phyloP scores from a whole-genome alignment of 371 early-diverging fungal genomes.

The Sporodiniella umbellata region DNA sequence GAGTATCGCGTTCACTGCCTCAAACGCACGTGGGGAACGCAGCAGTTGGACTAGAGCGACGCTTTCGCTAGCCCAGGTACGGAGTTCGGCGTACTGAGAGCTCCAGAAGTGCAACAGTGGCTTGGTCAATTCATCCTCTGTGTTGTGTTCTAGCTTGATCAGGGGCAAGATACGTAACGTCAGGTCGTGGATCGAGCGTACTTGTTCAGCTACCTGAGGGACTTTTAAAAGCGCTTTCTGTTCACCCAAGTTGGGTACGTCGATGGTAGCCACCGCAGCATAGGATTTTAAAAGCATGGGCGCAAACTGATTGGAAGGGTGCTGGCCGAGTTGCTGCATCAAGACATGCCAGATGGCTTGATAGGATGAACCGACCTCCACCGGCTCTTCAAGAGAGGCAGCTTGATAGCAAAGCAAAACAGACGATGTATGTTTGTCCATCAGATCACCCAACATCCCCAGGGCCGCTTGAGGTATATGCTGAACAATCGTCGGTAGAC shows the following conservation, averaged over 20 bases:
- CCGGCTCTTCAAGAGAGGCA: not conserved
- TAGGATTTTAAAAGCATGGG: constrained; percentile 17
- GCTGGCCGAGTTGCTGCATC: not conserved
- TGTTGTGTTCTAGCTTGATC: not conserved
- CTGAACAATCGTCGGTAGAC: constrained; percentile 19
- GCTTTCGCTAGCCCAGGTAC: not conserved
- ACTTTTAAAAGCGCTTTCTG: not conserved
- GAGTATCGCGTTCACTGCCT: constrained; percentile 19
- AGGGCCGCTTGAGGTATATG: constrained; percentile 20
- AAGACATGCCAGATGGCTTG: constrained; percentile 14
- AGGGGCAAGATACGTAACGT: not conserved
- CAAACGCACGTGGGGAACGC: constrained; percentile 11
- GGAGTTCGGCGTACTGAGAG: constrained; percentile 15
- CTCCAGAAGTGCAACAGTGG: constrained; percentile 19
- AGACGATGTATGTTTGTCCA: constrained; percentile 14
- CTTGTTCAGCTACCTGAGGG: not conserved
- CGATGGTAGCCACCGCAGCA: constrained; percentile 19
- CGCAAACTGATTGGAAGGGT: not conserved
- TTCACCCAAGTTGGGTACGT: constrained; percentile 10
- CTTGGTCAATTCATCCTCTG: constrained; percentile 11
- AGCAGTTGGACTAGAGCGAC: not conserved
- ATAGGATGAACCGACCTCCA: not conserved
- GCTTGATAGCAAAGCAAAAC: not conserved
- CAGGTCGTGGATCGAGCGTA: not conserved
- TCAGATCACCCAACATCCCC: constrained; percentile 18